Conservation (phyloP, 176 grass and related monocot species). For the Olyra latifolia region DNA sequence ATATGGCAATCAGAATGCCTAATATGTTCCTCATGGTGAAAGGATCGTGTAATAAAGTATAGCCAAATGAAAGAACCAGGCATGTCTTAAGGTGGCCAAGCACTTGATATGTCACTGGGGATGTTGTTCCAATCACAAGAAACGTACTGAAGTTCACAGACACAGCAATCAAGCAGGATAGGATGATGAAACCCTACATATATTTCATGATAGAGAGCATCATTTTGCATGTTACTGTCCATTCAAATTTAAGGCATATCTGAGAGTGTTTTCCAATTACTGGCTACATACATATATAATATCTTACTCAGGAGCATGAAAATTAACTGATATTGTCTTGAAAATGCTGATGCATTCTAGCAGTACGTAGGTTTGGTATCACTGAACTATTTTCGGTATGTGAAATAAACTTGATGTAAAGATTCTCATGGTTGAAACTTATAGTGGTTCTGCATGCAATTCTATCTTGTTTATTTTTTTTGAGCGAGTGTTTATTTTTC, state of each 20-base stretch:
- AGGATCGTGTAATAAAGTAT: slow-evolving; percentile 84
- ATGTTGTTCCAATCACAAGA: slow-evolving; percentile 95
- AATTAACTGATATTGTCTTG: not conserved
- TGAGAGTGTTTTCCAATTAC: slow-evolving; percentile 19
- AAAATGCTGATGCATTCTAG: slow-evolving; percentile 30
- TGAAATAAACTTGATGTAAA: slow-evolving; percentile 23
- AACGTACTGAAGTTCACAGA: slow-evolving; percentile 99
- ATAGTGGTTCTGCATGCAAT: not conserved
- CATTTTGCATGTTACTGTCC: slow-evolving; percentile 20
- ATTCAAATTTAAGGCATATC: slow-evolving; percentile 9
- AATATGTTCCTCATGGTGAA: slow-evolving; percentile 78
- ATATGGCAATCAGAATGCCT: slow-evolving; percentile 92
- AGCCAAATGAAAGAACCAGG: slow-evolving; percentile 94
- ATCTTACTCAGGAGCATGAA: slow-evolving; percentile 12
- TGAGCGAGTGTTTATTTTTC: not conserved
- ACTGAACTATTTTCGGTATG: not conserved
- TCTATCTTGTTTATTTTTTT: not conserved
- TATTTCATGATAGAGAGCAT: slow-evolving; percentile 27
- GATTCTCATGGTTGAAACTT: not conserved
- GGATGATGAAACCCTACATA: slow-evolving; percentile 88
- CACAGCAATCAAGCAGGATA: slow-evolving; percentile 96
- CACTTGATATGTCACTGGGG: slow-evolving; percentile 97
- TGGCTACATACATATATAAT: not conserved
- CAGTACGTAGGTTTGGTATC: not conserved
- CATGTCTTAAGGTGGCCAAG: slow-evolving; percentile 99